phyloP scores from a whole-genome alignment of 768 basidiomycete species.

The Cyclocybe cylindracea region DNA sequence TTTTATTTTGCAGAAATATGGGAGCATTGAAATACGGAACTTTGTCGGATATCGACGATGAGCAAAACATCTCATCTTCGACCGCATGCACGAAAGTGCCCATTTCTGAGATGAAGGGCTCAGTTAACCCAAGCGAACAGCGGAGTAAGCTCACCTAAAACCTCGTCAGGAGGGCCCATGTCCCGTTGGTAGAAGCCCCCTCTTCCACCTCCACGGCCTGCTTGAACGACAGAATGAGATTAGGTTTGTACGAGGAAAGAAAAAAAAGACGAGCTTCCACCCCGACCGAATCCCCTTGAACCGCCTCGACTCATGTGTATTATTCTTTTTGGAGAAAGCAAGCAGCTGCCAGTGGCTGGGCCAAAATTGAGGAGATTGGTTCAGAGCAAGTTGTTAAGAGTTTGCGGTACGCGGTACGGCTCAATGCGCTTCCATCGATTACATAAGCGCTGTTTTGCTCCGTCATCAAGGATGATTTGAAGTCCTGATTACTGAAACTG shows the following conservation, averaged over 20 bases:
- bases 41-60: slow-evolving; percentile 80
- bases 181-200: slow-evolving; percentile 76
- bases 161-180: slow-evolving; percentile 75
- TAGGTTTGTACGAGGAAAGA: slow-evolving; percentile 3
- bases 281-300: slow-evolving; percentile 54
- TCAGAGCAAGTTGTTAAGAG: slow-evolving; percentile 1
- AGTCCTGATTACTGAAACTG: too few relatives aligned
- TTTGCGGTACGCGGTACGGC: too few relatives aligned
- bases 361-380: not conserved
- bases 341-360: not conserved
- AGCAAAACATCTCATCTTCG: slow-evolving; percentile 97
- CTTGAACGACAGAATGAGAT: slow-evolving; percentile 1
- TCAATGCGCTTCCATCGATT: too few relatives aligned
- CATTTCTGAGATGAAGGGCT: slow-evolving; percentile 59
- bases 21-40: slow-evolving; percentile 99
- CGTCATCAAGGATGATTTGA: too few relatives aligned
- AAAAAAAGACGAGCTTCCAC: slow-evolving; percentile 39
- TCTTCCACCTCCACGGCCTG: slow-evolving; percentile 64
- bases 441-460: too few relatives aligned
- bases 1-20: slow-evolving; percentile 96
- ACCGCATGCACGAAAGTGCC: slow-evolving; percentile 93
- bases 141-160: slow-evolving; percentile 55
- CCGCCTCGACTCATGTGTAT: slow-evolving; percentile 42
- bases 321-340: not conserved
- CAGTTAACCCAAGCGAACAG: slow-evolving; percentile 1